Evolutionary conservation across 2,329 filamentous ascomycete genomes (phyloP), one percentile per base, ranked within the genome.

Genomic region (Chaetothyriales sp.): DNA sequence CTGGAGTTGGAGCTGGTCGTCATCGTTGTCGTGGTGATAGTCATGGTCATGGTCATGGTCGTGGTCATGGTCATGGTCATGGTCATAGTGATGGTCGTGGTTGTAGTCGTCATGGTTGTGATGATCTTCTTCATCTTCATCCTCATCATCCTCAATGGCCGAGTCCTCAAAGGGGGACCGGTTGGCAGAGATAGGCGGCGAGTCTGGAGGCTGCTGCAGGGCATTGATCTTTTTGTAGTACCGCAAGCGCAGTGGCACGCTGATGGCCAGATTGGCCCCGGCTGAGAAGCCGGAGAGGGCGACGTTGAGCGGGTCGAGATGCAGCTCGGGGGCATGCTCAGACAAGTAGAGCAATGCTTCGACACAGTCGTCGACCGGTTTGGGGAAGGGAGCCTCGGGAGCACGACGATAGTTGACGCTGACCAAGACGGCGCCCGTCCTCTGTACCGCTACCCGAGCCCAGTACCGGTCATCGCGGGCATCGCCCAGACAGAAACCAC

Each of bases 291-390:
- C 79, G 22, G 73, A 77, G 4, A 82, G 65, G 1, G 73, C 74
- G 47, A 81, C 73, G 49, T 76, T 75, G 26, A 73, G 70, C 1
- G 72, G 63, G 59, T 82, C 77, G 42, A 83, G 67, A 39, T 73
- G 71, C 28, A 81, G 63, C 48, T 79, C 74, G 3, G 70, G 65
- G 0, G 77, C 76, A 59, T 81, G 68, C 26, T 71, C 64, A 32
- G 76, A 72, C 4, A 81, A 68, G 63, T 77, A 80, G 4, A 80
- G 65, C 18, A 83, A 65, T 1, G 78, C 76, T 52, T 79, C 77
- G 5, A 78, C 78, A 18, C 78, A 77, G 55, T 83, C 79, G 56
- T 82, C 79, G 2, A 81, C 78, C 0, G 78, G 77, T 0, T 74
- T 77, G 1, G 79, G 79, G 57, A 81, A 82, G 0, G 78, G 77